These are phyloP conservation scores for Exophiala oligosperma DNA, from an alignment of 2,329 filamentous ascomycete species.

Conservation along the genomic window DNA sequence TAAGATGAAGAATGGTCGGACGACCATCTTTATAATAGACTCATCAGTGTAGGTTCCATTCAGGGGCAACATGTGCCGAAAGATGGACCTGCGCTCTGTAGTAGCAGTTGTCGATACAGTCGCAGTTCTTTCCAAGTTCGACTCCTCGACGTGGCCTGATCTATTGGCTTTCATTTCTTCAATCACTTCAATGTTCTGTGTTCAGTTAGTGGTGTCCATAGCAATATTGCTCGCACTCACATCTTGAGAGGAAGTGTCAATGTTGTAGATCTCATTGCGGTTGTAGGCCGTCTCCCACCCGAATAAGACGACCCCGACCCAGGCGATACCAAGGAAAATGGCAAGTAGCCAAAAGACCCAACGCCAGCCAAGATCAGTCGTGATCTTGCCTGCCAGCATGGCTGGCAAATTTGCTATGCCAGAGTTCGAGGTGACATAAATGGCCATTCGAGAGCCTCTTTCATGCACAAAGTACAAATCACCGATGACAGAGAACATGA, in stretches of 20 bases:
- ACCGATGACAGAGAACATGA: conserved; percentile 42
- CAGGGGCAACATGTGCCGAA: conserved; percentile 1
- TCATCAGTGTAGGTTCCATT: neutral
- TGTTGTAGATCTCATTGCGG: conserved; percentile 1
- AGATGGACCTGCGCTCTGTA: neutral
- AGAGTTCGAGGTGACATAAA: neutral
- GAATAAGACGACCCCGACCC: neutral
- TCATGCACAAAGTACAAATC: conserved; percentile 42
- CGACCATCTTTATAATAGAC: neutral
- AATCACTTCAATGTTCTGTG: conserved; percentile 2
- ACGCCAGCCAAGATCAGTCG: conserved; percentile 5
- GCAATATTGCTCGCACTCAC: neutral
- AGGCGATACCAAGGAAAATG: conserved; percentile 4
- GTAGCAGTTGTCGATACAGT: too few relatives aligned
- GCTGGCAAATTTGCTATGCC: neutral
- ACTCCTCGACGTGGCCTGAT: too few relatives aligned
- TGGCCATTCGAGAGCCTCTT: conserved; percentile 31
- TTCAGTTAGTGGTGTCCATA: neutral
- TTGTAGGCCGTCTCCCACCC: conserved; percentile 7
- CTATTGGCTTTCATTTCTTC: conserved; percentile 3
- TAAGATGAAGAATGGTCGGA: conserved; percentile 2
- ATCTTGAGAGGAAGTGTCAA: conserved; percentile 2
- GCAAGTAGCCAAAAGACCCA: conserved; percentile 11
- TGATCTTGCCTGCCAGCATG: neutral
- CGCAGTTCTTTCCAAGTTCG: too few relatives aligned